Evolutionary conservation across 768 basidiomycete species (phyloP).

Genomic region (Termitomyces sp.): DNA sequence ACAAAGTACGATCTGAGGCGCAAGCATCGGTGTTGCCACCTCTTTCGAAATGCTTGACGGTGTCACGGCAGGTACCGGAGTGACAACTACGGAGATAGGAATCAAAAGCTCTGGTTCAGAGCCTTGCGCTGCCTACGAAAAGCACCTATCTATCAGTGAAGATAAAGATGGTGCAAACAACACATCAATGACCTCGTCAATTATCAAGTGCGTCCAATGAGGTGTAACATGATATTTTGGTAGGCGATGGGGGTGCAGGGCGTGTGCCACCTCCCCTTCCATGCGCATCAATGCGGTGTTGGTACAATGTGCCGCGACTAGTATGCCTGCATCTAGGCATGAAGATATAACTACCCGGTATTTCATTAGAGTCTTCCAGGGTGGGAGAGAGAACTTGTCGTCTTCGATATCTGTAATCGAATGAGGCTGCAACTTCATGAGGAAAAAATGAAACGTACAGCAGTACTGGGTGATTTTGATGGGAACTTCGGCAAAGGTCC

Average conservation of each 20-base stretch:
- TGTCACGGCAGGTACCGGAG: conserved; percentile 14
- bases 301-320: conserved; percentile 39
- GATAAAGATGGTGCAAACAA: neutral
- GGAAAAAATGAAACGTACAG: conserved; percentile 26
- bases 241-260: conserved; percentile 33
- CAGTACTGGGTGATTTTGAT: conserved; percentile 40
- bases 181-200: conserved; percentile 36
- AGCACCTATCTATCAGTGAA: neutral
- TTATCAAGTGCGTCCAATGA: conserved; percentile 49
- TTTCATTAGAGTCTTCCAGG: conserved; percentile 39
- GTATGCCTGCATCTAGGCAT: conserved; percentile 40
- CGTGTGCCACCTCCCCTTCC: conserved; percentile 31
- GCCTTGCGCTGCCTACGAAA: conserved; percentile 43
- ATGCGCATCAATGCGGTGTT: conserved; percentile 33
- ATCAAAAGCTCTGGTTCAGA: conserved; percentile 46
- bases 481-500: conserved; percentile 47
- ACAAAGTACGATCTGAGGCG: conserved; percentile 45
- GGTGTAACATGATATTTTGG: conserved; percentile 26
- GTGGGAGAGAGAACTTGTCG: conserved; percentile 39
- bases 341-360: conserved; percentile 43
- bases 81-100: conserved; percentile 43
- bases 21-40: conserved; percentile 12
- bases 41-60: neutral
- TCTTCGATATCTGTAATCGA: conserved; percentile 35
- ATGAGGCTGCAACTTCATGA: neutral